A percentile compares a stretch with the other conserved stretches of the same genome.
These are phyloP conservation scores for Thermochaetoides thermophila DNA, from an alignment of 495 filamentous ascomycete species.

Conservation along the genomic window DNA sequence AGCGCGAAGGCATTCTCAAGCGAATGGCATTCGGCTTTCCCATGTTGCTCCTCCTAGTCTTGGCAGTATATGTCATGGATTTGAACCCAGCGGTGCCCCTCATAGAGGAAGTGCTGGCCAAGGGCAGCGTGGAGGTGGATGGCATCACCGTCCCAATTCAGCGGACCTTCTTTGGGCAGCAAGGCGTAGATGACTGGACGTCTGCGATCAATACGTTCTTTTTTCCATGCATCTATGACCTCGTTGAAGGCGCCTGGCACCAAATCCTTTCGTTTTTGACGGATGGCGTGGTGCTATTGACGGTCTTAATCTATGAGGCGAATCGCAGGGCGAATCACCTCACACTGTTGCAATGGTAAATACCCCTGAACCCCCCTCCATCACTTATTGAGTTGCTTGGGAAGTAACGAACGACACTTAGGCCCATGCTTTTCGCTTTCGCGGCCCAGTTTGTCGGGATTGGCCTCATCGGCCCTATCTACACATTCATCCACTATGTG, in stretches of 20 bases:
- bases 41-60: neutral
- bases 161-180: conserved; percentile 1
- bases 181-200: conserved; percentile 1
- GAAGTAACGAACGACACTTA: conserved; percentile 1
- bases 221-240: conserved; percentile 9
- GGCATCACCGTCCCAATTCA: conserved; percentile 1
- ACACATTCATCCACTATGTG: conserved; percentile 9
- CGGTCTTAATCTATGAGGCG: conserved; percentile 12
- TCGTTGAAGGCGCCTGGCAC: conserved; percentile 1
- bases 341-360: conserved; percentile 8
- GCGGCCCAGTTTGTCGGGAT: conserved; percentile 11
- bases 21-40: conserved; percentile 5
- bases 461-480: conserved; percentile 9
- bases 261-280: conserved; percentile 11
- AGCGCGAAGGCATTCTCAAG: conserved; percentile 8
- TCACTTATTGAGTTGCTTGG: neutral
- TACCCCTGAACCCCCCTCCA: neutral
- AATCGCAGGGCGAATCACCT: conserved; percentile 2
- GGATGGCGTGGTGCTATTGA: conserved; percentile 7
- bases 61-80: conserved; percentile 2
- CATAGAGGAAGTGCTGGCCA: neutral
- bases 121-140: neutral
- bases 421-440: conserved; percentile 8
- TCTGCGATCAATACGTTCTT: conserved; percentile 11
- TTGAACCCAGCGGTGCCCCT: neutral